Base-by-base conservation (phyloP, 2,329 filamentous ascomycete genomes). In the Aspergillus versicolor region DNA sequence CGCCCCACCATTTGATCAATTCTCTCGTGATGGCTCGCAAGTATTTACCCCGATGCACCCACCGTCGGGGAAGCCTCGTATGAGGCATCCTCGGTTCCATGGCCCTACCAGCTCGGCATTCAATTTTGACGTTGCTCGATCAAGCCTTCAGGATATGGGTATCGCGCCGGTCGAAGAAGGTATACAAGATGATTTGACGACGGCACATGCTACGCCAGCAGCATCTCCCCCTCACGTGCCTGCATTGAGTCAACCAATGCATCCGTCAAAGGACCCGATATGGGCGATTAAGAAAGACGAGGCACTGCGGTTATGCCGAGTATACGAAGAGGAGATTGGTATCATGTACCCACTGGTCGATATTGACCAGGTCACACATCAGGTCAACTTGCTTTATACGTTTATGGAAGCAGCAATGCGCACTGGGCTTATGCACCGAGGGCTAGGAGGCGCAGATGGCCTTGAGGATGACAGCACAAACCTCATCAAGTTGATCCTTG, bases 271-370 rank as follows among this genome's bases (percentile, higher is more conserved):
- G 66, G 93, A 97, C 69, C 91, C 92, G 0, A 83, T 97, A 27
- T 92, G 91, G 85, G 81, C 86, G 7, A 84, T 95, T 48, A 84
- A 84, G 53, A 87, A 88, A 66, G 86, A 92, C 37, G 92, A 97
- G 68, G 90, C 94, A 66, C 73, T 93, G 19, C 85, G 91, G 1
- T 76, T 97, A 13, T 91, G 90, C 63, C 82, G 84, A 13, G 79
- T 95, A 0, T 93, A 94, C 68, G 90, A 96, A 63, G 92, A 97
- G 66, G 92, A 97, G 70, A 88, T 95, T 66, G 91, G 91, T 43
- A 84, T 93, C 66, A 95, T 96, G 91, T 96, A 96, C 71, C 93
- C 93, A 0, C 84, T 96, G 4, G 73, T 96, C 46, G 84, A 90
- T 63, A 88, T 96, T 37, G 84, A 89, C 42, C 81, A 82, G 42